Evolutionary conservation across 768 basidiomycete species (phyloP), one percentile per base, ranked within the genome.

Genomic region (Peribolospora kevripleyi): DNA sequence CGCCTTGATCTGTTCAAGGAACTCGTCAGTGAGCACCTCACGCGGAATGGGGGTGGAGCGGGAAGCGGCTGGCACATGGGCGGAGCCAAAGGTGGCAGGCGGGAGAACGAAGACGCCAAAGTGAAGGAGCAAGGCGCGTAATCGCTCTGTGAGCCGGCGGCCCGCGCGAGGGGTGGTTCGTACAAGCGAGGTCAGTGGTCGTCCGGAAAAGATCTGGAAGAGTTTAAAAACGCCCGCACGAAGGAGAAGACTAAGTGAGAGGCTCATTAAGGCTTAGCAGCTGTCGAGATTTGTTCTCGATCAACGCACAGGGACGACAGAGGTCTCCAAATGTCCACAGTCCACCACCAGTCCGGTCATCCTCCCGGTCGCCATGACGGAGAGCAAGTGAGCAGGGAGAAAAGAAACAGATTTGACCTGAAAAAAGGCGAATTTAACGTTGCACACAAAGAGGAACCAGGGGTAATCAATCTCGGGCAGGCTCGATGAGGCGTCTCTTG

Each of bases 321-420:
- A 81, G 0, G 87, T 84, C 66, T 97, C 93, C 3, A 91, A 73
- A 65, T 91, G 80, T 1, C 93, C 93, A 60, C 80, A 81, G 64
- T 98, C 93, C 3, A 97, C 70, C 1, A 97, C 91, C 10, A 98
- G 75, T 5, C 91, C 93, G 2, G 88, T 90, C 60, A 88, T 82
- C 56, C 84, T 73, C 8, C 93, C 93, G 6, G 79, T 77, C 2
- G 87, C 79, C 57, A 93, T 73, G 10, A 97, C 70, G 3, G 87
- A 76, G 13, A 95, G 75, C 0, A 97, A 69, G 61, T 85, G 85
- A 55, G 84, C 81, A 11, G 84, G 81, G 1, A 84, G 82, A 68
- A 97, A 98, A 2, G 87, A 91, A 59, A 98, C 74, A 6, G 85
- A 87, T 6, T 88, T 91, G 39, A 93, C 82, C 87, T 93, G 64